Evolutionary conservation across 768 basidiomycete species (phyloP).

Genomic region (Tulasnella sp.): DNA sequence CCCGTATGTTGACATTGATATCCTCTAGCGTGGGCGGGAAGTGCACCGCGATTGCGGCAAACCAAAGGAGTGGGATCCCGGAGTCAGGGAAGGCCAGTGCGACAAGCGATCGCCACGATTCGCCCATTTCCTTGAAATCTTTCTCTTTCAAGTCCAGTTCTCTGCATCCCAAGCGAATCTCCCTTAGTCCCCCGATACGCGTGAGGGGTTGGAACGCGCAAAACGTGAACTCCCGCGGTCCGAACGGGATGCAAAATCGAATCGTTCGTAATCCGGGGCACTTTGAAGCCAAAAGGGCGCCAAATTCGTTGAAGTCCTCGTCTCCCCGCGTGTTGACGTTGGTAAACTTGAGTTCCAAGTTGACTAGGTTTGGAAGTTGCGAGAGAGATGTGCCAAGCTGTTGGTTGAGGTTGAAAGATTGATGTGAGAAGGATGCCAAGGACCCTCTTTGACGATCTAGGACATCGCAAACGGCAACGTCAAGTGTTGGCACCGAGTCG

Average conservation of each 20-base stretch:
- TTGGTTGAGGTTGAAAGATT: neutral
- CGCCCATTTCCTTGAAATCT: neutral
- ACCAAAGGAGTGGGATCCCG: neutral
- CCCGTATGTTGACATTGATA: neutral
- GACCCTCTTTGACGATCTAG: neutral
- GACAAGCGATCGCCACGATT: neutral
- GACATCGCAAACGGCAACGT: neutral
- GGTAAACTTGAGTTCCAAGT: neutral
- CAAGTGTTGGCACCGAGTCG: neutral
- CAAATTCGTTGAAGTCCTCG: neutral
- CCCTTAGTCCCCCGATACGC: neutral
- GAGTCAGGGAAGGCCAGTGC: neutral
- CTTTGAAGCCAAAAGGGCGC: neutral
- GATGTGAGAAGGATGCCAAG: neutral
- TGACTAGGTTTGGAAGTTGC: neutral
- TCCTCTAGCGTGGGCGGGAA: neutral
- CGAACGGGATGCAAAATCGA: neutral
- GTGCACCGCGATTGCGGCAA: neutral
- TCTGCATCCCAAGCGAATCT: neutral
- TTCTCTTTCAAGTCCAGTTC: neutral
- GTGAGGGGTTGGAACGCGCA: neutral
- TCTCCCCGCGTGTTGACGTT: neutral
- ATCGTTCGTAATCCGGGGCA: neutral
- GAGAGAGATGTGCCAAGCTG: neutral
- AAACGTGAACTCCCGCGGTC: neutral